Evolutionary conservation across 1,284 basidiomycete species (phyloP).

Genomic region (Coniferiporia sulphurascens): DNA sequence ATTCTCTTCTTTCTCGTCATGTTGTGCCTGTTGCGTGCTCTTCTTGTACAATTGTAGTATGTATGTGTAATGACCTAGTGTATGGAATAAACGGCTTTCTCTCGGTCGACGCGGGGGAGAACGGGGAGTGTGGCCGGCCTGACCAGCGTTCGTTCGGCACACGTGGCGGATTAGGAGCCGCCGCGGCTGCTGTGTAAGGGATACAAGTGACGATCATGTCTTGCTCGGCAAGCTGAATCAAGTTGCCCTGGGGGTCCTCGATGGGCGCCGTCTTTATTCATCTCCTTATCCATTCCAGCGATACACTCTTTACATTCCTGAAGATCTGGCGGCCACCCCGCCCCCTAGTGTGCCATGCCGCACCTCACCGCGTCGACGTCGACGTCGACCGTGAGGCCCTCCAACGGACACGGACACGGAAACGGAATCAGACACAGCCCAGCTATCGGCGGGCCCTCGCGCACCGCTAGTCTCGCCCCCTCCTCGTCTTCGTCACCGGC

Average conservation of each 20-base stretch:
- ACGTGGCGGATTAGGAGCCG: not conserved
- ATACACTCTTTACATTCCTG: not conserved
- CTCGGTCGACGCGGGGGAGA: no score
- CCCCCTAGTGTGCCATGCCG: not conserved
- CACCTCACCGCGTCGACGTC: not conserved
- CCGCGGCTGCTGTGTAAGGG: not conserved
- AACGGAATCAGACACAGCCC: no score
- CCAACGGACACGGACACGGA: no score
- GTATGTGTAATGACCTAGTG: no score
- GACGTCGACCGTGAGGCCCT: conserved; percentile 6
- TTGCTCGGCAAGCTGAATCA: not conserved
- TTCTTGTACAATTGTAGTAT: no score
- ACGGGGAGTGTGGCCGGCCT: no score
- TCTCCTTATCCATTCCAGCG: not conserved
- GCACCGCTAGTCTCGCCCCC: not conserved
- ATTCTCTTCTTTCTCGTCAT: no score
- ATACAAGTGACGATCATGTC: not conserved
- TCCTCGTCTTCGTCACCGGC: not conserved
- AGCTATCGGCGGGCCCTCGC: no score
- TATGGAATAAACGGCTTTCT: no score
- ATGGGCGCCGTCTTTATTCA: not conserved
- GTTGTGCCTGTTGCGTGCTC: no score
- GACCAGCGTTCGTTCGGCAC: not conserved
- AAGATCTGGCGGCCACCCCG: not conserved
- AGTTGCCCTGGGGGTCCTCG: not conserved